phyloP scores from a whole-genome alignment of 2,329 filamentous ascomycete genomes.

The Helotiales sp. region DNA sequence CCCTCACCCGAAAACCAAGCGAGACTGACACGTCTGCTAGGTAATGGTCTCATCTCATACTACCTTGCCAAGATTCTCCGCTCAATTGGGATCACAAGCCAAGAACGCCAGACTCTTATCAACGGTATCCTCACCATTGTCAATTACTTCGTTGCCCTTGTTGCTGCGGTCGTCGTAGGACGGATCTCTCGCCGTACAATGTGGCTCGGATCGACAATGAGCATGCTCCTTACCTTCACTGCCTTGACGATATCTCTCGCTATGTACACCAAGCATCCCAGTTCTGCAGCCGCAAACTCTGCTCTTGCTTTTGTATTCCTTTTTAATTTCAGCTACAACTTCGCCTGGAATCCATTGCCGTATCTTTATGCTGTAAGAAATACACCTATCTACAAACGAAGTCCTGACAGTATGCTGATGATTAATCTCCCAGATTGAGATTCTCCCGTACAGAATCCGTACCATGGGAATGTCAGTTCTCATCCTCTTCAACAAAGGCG shows the following conservation, averaged over 20 bases:
- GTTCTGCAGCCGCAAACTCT: conserved; percentile 28
- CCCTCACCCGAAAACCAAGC: no score
- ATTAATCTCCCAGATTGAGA: conserved; percentile 10
- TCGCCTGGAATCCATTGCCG: conserved; percentile 25
- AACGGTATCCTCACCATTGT: conserved; percentile 35
- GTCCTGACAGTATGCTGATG: background rate
- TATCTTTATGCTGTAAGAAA: conserved; percentile 17
- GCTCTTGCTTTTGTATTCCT: conserved; percentile 49
- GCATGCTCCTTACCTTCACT: conserved; percentile 29
- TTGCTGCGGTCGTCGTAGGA: conserved; percentile 26
- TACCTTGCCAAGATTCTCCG: conserved; percentile 35
- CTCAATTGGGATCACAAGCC: conserved; percentile 25
- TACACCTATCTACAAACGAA: background rate
- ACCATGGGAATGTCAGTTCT: conserved; percentile 40
- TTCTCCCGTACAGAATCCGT: conserved; percentile 29
- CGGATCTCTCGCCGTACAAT: conserved; percentile 25
- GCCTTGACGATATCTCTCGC: conserved; percentile 26
- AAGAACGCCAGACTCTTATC: conserved; percentile 30
- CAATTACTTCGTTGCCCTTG: conserved; percentile 38
- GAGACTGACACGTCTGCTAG: background rate
- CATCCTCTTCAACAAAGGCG: background rate
- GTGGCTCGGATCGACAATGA: conserved; percentile 19
- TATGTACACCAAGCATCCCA: background rate
- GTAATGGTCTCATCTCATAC: background rate
- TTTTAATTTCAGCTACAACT: conserved; percentile 39